Base-by-base conservation (phyloP, 1,139 yeast species). In the Geotrichum bryndzae region DNA sequence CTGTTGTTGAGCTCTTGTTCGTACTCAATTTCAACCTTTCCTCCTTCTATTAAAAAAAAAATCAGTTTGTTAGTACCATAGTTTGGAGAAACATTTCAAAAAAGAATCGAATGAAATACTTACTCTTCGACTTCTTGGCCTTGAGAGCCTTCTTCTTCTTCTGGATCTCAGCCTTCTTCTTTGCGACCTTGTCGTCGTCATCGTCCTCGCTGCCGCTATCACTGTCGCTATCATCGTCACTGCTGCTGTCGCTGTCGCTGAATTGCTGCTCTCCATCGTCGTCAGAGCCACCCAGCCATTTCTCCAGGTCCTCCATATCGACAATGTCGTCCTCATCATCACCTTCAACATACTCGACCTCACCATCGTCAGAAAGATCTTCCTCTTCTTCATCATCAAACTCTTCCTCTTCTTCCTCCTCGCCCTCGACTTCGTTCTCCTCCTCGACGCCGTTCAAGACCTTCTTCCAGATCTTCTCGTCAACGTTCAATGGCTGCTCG, bases 401-500 rank as follows among this genome's bases (percentile, higher is more conserved):
- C 54, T 83, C 84, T 61, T 85, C 86, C 61, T 83, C 86, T 56
- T 81, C 81, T 57, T 82, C 86, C 51, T 84, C 85, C 63, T 84
- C 87, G 57, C 84, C 88, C 64, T 84, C 87, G 66, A 83, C 84
- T 59, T 84, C 81, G 70, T 81, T 80, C 57, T 77, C 77, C 58
- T 82, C 82, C 66, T 82, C 86, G 69, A 87, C 86, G 67, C 83
- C 85, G 67, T 94, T 90, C 78, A 94, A 83, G 31, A 94, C 96
- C 78, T 86, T 90, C 82, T 88, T 87, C 99, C 99, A 94, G 65
- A 94, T 85, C 77, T 86, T 87, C 72, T 92, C 97, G 70, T 94
- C 98, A 54, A 94, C 99, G 72, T 94, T 94, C 72, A 94, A 81
- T 63, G 99, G 99, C 74, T 92, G 90, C 72, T 94, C 98, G 66